Conservation (phyloP, 1,139 yeast species). For the Maudiozyma humilis region DNA sequence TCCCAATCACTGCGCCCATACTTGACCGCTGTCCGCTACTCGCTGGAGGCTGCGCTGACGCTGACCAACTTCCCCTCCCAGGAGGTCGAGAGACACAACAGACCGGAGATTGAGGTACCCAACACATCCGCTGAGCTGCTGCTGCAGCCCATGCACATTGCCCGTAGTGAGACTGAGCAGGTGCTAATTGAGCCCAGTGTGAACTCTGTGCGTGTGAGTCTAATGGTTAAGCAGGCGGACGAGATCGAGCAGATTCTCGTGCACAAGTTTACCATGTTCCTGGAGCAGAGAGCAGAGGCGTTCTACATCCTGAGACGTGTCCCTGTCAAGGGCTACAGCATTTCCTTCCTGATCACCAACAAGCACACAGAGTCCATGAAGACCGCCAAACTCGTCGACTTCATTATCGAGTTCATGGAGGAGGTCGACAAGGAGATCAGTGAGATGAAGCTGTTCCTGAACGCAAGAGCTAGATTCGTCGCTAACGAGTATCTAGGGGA, state of each 20-base stretch:
- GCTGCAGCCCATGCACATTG: constrained; percentile 80
- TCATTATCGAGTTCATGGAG: constrained; percentile 96
- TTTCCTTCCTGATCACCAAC: constrained; percentile 86
- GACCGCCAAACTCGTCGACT: constrained; percentile 90
- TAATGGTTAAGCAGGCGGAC: constrained; percentile 93
- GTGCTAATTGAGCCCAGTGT: constrained; percentile 91
- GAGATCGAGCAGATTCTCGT: constrained; percentile 93
- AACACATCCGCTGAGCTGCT: constrained; percentile 72
- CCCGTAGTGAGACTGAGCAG: constrained; percentile 89
- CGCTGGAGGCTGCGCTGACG: constrained; percentile 92
- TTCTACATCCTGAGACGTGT: constrained; percentile 85
- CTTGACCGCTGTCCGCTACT: constrained; percentile 84
- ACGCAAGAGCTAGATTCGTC: constrained; percentile 95
- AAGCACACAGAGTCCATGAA: constrained; percentile 94
- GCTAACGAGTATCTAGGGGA: constrained; percentile 79
- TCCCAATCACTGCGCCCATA: constrained; percentile 95
- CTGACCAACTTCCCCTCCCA: constrained; percentile 92
- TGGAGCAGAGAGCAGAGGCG: constrained; percentile 92
- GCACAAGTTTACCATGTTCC: constrained; percentile 85
- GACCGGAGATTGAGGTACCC: constrained; percentile 86
- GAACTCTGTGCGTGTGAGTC: constrained; percentile 80
- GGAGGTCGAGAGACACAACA: constrained; percentile 90
- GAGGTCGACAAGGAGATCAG: constrained; percentile 98
- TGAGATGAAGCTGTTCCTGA: constrained; percentile 93
- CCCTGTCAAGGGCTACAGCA: constrained; percentile 83